Evolutionary conservation across 2,329 filamentous ascomycete species (phyloP).

Genomic region (Thelonectria discophora): DNA sequence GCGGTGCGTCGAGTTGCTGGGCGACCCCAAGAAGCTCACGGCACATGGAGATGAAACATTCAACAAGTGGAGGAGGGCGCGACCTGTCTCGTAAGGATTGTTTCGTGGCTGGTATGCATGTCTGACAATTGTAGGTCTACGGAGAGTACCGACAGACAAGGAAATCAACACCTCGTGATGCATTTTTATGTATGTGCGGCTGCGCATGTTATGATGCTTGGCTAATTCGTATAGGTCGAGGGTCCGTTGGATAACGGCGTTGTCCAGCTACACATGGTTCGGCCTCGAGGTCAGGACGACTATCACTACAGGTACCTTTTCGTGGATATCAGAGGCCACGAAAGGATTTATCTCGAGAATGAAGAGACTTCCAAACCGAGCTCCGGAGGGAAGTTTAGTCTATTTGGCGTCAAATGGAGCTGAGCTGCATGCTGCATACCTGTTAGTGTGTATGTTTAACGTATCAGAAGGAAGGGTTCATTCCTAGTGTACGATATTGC

Average conservation of each 20-base stretch:
- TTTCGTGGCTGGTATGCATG: neutral
- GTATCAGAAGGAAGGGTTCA: too few relatives aligned
- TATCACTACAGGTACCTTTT: conserved; percentile 84
- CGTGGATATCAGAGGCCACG: conserved; percentile 78
- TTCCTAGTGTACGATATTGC: too few relatives aligned
- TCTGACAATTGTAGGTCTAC: conserved; percentile 64
- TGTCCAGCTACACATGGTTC: conserved; percentile 81
- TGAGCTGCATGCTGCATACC: conserved; percentile 18
- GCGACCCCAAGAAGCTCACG: conserved; percentile 76
- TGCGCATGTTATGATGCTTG: neutral
- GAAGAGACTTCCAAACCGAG: conserved; percentile 54
- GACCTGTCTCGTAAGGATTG: conserved; percentile 64
- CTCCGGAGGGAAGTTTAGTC: conserved; percentile 57
- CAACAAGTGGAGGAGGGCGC: conserved; percentile 80
- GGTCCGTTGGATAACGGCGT: conserved; percentile 78
- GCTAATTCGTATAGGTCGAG: conserved; percentile 65
- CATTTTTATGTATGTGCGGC: conserved; percentile 75
- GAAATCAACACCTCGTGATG: conserved; percentile 83
- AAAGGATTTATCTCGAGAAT: conserved; percentile 72
- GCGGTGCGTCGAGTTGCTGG: conserved; percentile 77
- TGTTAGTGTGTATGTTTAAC: too few relatives aligned
- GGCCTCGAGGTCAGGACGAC: conserved; percentile 68
- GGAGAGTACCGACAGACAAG: conserved; percentile 74
- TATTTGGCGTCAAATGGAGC: conserved; percentile 71
- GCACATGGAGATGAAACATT: conserved; percentile 83